Base-by-base conservation (phyloP, 148 eudicot species). In the Chenopodium suecicum region DNA sequence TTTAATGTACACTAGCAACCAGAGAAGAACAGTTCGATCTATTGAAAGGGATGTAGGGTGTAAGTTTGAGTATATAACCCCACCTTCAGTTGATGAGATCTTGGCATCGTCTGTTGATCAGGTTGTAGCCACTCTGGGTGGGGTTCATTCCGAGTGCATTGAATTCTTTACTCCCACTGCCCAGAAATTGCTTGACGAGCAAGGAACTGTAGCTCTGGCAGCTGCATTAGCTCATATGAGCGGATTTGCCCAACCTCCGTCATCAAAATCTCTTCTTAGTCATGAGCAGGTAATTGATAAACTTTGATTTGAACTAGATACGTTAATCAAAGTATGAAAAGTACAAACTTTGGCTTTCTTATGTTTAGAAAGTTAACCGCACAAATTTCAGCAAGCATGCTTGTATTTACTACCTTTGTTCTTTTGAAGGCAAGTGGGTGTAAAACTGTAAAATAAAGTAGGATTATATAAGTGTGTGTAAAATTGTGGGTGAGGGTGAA, bases 201-300 rank as follows among this genome's bases (percentile, higher is more conserved):
- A 85, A 80, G 99, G 99, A 79, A 86, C 92, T 19, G 77, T 80
- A 80, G 95, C 99, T 75, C 97, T 96, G 85, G 98, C 99, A 77
- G 99, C 99, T 73, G 99, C 99, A n/a, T 76, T 96, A 73, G 99
- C 99, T 48, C 96, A 91, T 66, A 75, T 96, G 89, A 94, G 99
- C 86, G 99, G 99, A 32, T 96, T 96, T 86, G 85, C 98, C 41
- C 91, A 88, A 86, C 99, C 98, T 86, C 99, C 98, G 73, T 94
- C 99, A 4, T 89, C 98, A 73, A 90, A 93, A 48, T 96, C 99
- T 82, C 98, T 96, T 66, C 88, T 96, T 75, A 89, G 94, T 70
- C 98, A 96, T 83, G 94, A 94, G 83, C 94, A 96, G 99, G 99
- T 94, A 89, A 79, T 56, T 62, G 63, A 62, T 76, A 52, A 20